Evolutionary conservation across 352 stramenopile genomes (phyloP).

Genomic region (Lagenidium sp.): DNA sequence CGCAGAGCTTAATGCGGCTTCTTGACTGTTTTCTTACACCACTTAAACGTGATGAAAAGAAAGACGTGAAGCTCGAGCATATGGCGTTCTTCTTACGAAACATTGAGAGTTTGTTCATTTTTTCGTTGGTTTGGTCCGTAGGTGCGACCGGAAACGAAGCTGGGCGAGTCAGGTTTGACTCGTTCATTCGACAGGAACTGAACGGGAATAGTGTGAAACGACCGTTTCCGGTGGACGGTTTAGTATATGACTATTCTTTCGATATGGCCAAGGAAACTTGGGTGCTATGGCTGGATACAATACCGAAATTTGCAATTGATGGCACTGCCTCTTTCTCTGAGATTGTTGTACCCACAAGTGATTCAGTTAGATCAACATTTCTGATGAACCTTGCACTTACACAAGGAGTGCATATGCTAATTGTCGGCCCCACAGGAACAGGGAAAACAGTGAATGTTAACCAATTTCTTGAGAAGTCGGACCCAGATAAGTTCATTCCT

Average conservation of each 20-base stretch:
- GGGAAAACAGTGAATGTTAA: constrained; percentile 94
- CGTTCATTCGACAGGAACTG: constrained; percentile 83
- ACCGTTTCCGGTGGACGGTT: constrained; percentile 37
- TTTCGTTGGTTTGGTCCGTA: constrained; percentile 89
- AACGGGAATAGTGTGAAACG: constrained; percentile 39
- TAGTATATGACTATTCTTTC: constrained; percentile 91
- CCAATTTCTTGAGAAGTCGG: constrained; percentile 82
- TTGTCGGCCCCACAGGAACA: constrained; percentile 91
- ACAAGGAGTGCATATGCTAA: constrained; percentile 85
- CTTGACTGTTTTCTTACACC: constrained; percentile 88
- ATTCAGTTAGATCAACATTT: constrained; percentile 91
- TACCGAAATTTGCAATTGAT: constrained; percentile 68
- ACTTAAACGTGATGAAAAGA: constrained; percentile 80
- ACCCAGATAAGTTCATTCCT: constrained; percentile 88
- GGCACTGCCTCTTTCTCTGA: constrained; percentile 81
- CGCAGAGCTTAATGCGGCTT: constrained; percentile 86
- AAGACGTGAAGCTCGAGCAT: constrained; percentile 63
- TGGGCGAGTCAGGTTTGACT: constrained; percentile 79
- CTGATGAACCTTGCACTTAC: constrained; percentile 84
- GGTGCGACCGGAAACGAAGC: constrained; percentile 85
- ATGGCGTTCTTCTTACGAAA: constrained; percentile 64
- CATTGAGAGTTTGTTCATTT: constrained; percentile 88
- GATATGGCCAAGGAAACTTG: constrained; percentile 70
- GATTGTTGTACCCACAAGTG: constrained; percentile 90
- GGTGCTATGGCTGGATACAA: constrained; percentile 90